Evolutionary conservation across 2,329 filamentous ascomycete genomes (phyloP), one percentile per base, ranked within the genome.

Genomic region (Leptographium lundbergii): DNA sequence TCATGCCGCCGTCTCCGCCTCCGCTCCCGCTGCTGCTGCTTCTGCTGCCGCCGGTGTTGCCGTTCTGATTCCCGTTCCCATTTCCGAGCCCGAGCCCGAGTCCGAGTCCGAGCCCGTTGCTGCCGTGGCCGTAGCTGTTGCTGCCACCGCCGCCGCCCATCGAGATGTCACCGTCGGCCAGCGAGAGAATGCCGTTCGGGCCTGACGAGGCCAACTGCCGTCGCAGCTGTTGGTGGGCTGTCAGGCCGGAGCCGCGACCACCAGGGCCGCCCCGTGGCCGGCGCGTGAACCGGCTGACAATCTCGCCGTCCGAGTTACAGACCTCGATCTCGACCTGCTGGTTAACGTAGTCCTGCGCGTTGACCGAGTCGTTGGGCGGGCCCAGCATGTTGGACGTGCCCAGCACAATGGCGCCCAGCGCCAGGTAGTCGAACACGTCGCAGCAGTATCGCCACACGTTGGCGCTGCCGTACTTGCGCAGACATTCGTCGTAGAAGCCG

Each of bases 371-470:
- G 65, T 77, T 80, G 57, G 78, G 63, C 14, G 65, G 63, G 24
- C 79, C 72, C 65, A 88, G 71, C 64, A 79, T 72, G 78, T 86
- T 75, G 72, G 88, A 78, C 75, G 94, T 91, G 64, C 94, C 94
- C n/a, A 96, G 82, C 7, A 94, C 89, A 64, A 96, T 85, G 54
- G 91, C 91, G 57, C 89, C 91, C 6, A 96, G 82, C 6, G 91
- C 90, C 25, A 99, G 84, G 71, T 96, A 97, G 74, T 99, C 92
- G 70, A 99, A 99, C 4, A 97, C 88, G 67, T 99, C 94, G 74
- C 91, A 96, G 76, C 91, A 99, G 70, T 96, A 92, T 58, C 89
- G 82, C 92, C 92, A 97, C 1, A 97, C 92, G 67, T 96, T 97
- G 45, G 92, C 91, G 69, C 88, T 95, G 61, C 92, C 92, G 69